Percentiles rank a stretch among this genome's conserved stretches.
These are phyloP conservation scores for Hyaloscypha hepaticicola DNA, from an alignment of 495 filamentous ascomycete species.

Conservation along the genomic window DNA sequence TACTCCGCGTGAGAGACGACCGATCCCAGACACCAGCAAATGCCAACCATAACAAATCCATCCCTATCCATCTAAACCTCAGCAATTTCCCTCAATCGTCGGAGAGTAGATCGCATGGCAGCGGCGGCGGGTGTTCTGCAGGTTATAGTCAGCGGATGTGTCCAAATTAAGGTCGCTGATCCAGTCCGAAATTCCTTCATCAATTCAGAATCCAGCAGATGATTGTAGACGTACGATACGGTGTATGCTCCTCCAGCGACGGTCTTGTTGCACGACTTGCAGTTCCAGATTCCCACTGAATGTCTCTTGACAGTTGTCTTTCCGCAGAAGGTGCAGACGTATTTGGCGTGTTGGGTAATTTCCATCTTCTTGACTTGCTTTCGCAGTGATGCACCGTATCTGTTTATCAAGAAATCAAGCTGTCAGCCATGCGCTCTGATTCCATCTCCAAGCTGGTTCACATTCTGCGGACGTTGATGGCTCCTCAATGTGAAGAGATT, in stretches of 20 bases:
- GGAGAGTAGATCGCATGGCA: constrained; percentile 94
- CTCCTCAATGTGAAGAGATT: background rate
- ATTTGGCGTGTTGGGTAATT: constrained; percentile 93
- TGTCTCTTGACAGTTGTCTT: constrained; percentile 91
- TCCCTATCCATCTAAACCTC: constrained; percentile 70
- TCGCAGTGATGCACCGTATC: constrained; percentile 99
- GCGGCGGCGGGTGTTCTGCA: constrained; percentile 90
- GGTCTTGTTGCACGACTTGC: constrained; percentile 89
- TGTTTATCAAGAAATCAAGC: constrained; percentile 29
- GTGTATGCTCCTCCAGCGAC: constrained; percentile 96
- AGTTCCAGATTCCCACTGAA: constrained; percentile 95
- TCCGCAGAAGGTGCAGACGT: constrained; percentile 91
- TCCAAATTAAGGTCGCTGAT: background rate
- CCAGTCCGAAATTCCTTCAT: background rate
- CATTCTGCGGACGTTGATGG: background rate
- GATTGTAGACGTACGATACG: constrained; percentile 74
- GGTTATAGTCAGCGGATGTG: constrained; percentile 5
- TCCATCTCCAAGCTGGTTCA: background rate
- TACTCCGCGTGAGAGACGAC: constrained; percentile 19
- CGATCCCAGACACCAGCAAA: constrained; percentile 35
- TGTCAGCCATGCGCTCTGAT: constrained; percentile 12
- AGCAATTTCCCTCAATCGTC: constrained; percentile 95
- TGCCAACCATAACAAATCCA: constrained; percentile 38
- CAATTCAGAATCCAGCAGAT: background rate
- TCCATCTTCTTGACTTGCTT: constrained; percentile 99